These are phyloP conservation scores for Juncus effusus DNA, from an alignment of 176 grass and related monocot species.

Conservation along the genomic window DNA sequence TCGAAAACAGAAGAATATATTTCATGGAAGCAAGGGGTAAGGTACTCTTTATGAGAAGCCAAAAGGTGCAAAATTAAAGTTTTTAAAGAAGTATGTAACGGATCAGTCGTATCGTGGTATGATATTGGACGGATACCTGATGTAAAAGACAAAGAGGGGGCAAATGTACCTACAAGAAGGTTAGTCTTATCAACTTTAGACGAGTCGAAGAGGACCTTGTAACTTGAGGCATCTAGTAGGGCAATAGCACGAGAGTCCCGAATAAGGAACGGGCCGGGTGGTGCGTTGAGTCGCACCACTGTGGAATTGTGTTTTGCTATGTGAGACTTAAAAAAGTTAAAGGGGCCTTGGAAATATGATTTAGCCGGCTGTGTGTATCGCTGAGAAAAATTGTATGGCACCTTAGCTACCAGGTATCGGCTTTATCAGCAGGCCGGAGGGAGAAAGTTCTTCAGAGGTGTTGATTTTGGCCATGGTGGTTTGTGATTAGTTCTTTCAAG, in stretches of 20 bases:
- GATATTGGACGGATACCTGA: slow-evolving; percentile 32
- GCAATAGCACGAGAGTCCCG: slow-evolving; percentile 27
- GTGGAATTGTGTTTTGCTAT: slow-evolving; percentile 30
- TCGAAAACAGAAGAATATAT: slow-evolving; percentile 31
- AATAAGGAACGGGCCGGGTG: slow-evolving; percentile 25
- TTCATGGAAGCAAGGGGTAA: slow-evolving; percentile 24
- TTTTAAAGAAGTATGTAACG: slow-evolving; percentile 25
- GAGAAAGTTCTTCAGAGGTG: not conserved
- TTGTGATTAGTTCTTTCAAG: too few relatives aligned
- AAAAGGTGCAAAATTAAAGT: slow-evolving; percentile 31
- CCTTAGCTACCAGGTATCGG: slow-evolving; percentile 27
- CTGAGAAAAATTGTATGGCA: slow-evolving; percentile 13
- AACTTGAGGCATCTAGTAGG: slow-evolving; percentile 37
- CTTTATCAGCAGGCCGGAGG: not conserved
- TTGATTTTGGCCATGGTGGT: not conserved
- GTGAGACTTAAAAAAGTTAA: slow-evolving; percentile 29
- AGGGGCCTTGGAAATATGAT: slow-evolving; percentile 35
- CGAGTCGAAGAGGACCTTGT: slow-evolving; percentile 33
- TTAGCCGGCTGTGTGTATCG: slow-evolving; percentile 27
- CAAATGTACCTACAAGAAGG: slow-evolving; percentile 31
- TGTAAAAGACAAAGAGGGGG: slow-evolving; percentile 29
- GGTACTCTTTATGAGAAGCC: slow-evolving; percentile 23
- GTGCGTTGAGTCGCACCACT: slow-evolving; percentile 27
- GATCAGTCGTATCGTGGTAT: slow-evolving; percentile 39
- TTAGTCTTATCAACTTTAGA: slow-evolving; percentile 38